Base-by-base conservation (phyloP, 1,139 yeast genomes). In the Neolecta irregularis region DNA sequence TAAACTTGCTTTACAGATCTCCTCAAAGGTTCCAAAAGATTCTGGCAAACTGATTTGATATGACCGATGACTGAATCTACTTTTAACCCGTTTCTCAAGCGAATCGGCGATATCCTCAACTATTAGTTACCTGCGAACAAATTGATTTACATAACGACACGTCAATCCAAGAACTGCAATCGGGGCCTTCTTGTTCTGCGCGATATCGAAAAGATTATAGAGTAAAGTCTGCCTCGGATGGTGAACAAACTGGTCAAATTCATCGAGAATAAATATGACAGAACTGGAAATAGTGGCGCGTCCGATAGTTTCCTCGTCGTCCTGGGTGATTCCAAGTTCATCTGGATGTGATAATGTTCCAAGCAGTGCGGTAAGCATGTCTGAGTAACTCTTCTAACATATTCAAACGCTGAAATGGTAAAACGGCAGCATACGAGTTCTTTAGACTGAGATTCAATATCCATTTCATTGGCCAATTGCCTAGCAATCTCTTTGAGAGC, bases 401-500 rank as follows among this genome's bases (percentile, higher is more conserved):
- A 28, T 28, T 16, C 20, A 28, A 20, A 28, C 13, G 13, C 20
- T 20, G 22, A 3, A 28, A 28, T 20, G 22, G 12, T 12, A 20
- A 6, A 16, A 28, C 20, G 12, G 22, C 20, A 28, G n/a, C 9
- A 12, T 12, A 28, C 20, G 8, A 15, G 4, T 12, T 8, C 8
- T 8, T 28, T 28, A 7, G 20, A 23, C 7, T 28, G 17, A 16
- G 6, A 23, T 20, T 28, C 31, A 5, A 26, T n/a, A 11, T 32
- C 30, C 34, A 65, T 48, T 33, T 62, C 62, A 40, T 57, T 49
- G 45, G 79, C 92, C 35, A 88, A 57, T 53, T 85, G 96, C 30
- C 77, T 62, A 1, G 93, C 93, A 39, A 88, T 77, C 45, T 81
- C 91, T 36, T 88, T 65, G 7, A 88, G 66, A 0, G 96, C 96